Evolutionary conservation across 352 stramenopile species (phyloP), one percentile per base, ranked within the genome.

Genomic region (Phytophthora cajani): DNA sequence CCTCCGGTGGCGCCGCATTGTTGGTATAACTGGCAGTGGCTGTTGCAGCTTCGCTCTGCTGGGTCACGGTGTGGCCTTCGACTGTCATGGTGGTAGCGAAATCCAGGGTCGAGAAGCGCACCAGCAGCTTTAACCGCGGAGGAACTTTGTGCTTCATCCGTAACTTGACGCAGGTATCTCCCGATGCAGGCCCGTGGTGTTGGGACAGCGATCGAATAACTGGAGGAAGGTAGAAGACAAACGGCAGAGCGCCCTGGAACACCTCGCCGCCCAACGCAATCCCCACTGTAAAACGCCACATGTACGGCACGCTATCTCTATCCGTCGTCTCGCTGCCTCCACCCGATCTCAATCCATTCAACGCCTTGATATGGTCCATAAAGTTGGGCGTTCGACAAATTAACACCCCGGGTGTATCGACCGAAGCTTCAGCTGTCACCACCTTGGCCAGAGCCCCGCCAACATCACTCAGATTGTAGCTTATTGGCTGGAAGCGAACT

Each of bases 71-170:
- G 32, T 55, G 14, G 0, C 53, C 65, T 54, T 78, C 53, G 16
- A 70, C 65, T 10, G 25, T 80, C 52, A 44, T 72, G 42, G 21
- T 69, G 58, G 42, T 74, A 30, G 25, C 38, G 25, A 71, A 76
- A 5, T 71, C 60, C 3, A 91, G 59, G 0, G 80, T 80, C 2
- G 78, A 71, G 21, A 93, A 93, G 17, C 84, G 77, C 3, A 94
- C 76, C 11, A 84, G 72, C 3, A 93, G 78, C 5, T 69, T 64
- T 0, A 92, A 49, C 1, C 67, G 42, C 3, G 61, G 54, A 10
- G 87, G 85, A 10, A 94, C 80, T 38, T 85, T 88, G 64, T 90
- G 79, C 53, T 92, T 93, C 85, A 94, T 91, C 3, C 79, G 79
- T 33, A 94, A 67, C 27, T 71, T 71, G 8, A 94, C 57, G 19